Evolutionary conservation across 2,329 filamentous ascomycete species (phyloP).

Genomic region (Proliferodiscus dingleyae): DNA sequence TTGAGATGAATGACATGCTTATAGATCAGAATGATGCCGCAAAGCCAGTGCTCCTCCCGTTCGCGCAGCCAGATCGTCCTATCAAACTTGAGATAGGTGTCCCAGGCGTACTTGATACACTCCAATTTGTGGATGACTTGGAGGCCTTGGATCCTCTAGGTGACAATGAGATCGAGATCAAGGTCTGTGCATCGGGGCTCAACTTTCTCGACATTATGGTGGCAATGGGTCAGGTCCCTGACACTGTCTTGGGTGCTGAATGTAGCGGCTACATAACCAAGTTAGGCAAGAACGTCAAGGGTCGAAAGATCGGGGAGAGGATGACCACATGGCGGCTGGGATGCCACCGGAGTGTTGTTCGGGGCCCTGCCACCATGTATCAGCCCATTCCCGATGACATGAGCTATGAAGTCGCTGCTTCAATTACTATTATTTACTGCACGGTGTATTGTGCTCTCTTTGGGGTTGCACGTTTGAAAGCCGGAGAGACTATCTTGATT

Average conservation of each 20-base stretch:
- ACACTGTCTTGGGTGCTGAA: slow-evolving; percentile 29
- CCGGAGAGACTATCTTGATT: slow-evolving; percentile 28
- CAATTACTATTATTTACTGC: slow-evolving; percentile 15
- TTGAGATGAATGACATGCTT: neutral
- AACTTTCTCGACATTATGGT: slow-evolving; percentile 33
- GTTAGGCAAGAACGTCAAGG: slow-evolving; percentile 22
- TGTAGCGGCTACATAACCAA: slow-evolving; percentile 27
- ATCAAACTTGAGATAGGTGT: slow-evolving; percentile 6
- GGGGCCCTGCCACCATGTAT: neutral
- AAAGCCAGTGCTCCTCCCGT: neutral
- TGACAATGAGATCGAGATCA: slow-evolving; percentile 19
- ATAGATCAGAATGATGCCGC: neutral
- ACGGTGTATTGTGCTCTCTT: slow-evolving; percentile 18
- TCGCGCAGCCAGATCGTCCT: slow-evolving; percentile 1
- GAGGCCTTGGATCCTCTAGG: slow-evolving; percentile 7
- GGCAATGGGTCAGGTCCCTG: slow-evolving; percentile 29
- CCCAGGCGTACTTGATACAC: slow-evolving; percentile 21
- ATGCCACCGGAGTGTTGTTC: neutral
- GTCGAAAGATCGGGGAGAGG: slow-evolving; percentile 26
- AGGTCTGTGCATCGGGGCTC: slow-evolving; percentile 24
- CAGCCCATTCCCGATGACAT: slow-evolving; percentile 11
- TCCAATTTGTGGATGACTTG: slow-evolving; percentile 22
- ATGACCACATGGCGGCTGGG: slow-evolving; percentile 11
- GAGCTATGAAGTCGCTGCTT: slow-evolving; percentile 9
- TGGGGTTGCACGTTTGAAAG: slow-evolving; percentile 7